phyloP scores from a whole-genome alignment of 805 yeast species.

The Yarrowia sp. region DNA sequence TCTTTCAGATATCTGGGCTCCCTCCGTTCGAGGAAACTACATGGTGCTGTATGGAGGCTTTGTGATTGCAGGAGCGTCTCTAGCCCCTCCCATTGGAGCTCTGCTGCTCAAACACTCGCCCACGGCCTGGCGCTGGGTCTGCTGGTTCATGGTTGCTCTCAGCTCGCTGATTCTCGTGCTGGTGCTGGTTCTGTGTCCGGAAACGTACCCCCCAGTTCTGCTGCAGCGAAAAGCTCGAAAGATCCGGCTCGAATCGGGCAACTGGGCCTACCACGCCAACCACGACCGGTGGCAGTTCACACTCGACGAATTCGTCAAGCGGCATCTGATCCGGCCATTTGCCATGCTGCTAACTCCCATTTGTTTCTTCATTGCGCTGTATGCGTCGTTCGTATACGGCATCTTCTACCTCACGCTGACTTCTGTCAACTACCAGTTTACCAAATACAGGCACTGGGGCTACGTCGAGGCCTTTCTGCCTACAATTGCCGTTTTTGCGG shows the following conservation, averaged over 20 bases:
- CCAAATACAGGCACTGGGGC: constrained; percentile 76
- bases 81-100: constrained; percentile 68
- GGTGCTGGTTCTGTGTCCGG: constrained; percentile 60
- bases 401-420: constrained; percentile 65
- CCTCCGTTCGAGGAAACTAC: constrained; percentile 68
- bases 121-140: constrained; percentile 70
- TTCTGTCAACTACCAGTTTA: constrained; percentile 55
- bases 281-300: constrained; percentile 84
- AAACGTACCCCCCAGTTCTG: constrained; percentile 67
- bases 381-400: constrained; percentile 81
- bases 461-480: constrained; percentile 75
- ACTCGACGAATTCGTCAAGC: constrained; percentile 68
- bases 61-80: constrained; percentile 59
- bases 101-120: constrained; percentile 62
- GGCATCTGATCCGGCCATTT: constrained; percentile 81
- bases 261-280: constrained; percentile 73
- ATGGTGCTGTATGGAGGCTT: constrained; percentile 63
- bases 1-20: constrained; percentile 71
- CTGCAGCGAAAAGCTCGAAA: constrained; percentile 60
- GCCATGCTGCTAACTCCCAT: constrained; percentile 75
- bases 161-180: constrained; percentile 61
- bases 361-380: constrained; percentile 66
- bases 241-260: constrained; percentile 61
- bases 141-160: constrained; percentile 67
- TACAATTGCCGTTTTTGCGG: constrained; percentile 74